phyloP scores from a whole-genome alignment of 2,329 filamentous ascomycete species.

The Trichocomaceae sp. region DNA sequence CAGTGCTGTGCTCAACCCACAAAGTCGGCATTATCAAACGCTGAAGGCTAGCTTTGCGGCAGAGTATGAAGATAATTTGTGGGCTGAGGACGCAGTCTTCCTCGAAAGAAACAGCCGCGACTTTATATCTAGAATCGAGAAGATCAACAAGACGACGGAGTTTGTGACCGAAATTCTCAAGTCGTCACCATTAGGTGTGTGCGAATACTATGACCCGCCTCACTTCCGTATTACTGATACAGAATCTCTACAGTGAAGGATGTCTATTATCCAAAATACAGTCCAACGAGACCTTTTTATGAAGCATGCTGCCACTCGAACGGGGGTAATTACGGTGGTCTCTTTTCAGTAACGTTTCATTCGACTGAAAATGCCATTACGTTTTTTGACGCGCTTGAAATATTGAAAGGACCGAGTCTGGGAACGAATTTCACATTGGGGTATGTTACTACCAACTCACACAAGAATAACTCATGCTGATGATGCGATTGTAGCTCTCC shows the following conservation, averaged over 20 bases:
- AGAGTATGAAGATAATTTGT: conserved; percentile 83
- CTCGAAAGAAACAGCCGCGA: conserved; percentile 95
- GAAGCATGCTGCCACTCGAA: conserved; percentile 66
- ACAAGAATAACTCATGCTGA: conserved; percentile 1
- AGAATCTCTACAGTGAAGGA: conserved; percentile 55
- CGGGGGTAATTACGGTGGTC: conserved; percentile 83
- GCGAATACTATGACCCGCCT: neutral
- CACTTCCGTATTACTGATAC: neutral
- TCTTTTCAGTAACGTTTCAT: conserved; percentile 78
- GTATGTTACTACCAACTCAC: conserved; percentile 22
- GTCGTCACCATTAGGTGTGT: conserved; percentile 47
- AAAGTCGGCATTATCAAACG: conserved; percentile 60
- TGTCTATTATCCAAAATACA: conserved; percentile 82
- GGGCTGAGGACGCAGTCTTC: conserved; percentile 89
- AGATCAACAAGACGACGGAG: conserved; percentile 81
- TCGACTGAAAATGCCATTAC: conserved; percentile 62
- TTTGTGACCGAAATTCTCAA: conserved; percentile 67
- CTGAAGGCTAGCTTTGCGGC: conserved; percentile 61
- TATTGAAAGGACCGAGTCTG: conserved; percentile 86
- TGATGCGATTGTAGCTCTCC: conserved; percentile 56
- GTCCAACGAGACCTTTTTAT: conserved; percentile 63
- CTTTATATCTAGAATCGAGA: conserved; percentile 72
- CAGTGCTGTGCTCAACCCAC: conserved; percentile 58
- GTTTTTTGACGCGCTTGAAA: conserved; percentile 81
- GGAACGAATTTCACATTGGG: conserved; percentile 93